Conservation (phyloP, 768 basidiomycete species). For the Psilocybe tampanensis region DNA sequence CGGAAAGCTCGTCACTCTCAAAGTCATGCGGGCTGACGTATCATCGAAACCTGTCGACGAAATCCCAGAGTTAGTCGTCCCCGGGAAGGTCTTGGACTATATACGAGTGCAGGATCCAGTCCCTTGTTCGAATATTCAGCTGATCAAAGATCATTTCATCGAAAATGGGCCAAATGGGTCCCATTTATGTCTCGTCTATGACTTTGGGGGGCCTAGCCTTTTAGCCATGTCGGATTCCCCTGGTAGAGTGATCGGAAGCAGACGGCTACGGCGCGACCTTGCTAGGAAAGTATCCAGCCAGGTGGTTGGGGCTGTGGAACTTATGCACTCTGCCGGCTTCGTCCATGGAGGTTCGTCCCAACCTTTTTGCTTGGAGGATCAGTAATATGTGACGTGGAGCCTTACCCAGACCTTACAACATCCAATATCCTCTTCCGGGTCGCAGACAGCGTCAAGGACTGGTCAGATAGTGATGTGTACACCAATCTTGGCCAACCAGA, state of each 20-base stretch:
- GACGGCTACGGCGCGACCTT: slow-evolving; percentile 34
- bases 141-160: slow-evolving; percentile 44
- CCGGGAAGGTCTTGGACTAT: neutral
- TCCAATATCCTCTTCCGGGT: slow-evolving; percentile 39
- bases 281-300: slow-evolving; percentile 38
- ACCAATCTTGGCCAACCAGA: slow-evolving; percentile 31
- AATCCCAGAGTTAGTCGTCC: neutral
- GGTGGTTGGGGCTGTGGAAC: slow-evolving; percentile 22
- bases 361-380: neutral
- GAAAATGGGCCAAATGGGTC: slow-evolving; percentile 51
- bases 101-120: neutral
- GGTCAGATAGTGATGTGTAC: slow-evolving; percentile 38
- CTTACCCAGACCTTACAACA: slow-evolving; percentile 35
- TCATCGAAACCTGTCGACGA: slow-evolving; percentile 20
- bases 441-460: slow-evolving; percentile 22
- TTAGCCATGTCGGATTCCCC: slow-evolving; percentile 32
- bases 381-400: slow-evolving; percentile 1
- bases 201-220: slow-evolving; percentile 44
- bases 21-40: slow-evolving; percentile 34
- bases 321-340: slow-evolving; percentile 33
- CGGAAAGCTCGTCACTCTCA: slow-evolving; percentile 30
- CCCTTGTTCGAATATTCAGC: slow-evolving; percentile 5
- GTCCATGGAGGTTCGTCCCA: slow-evolving; percentile 37
- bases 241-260: slow-evolving; percentile 28
- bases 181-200: slow-evolving; percentile 51